These are phyloP conservation scores for Ulota crispa DNA, from an alignment of 225 moss, liverwort and hornwort genomes.

Conservation along the genomic window DNA sequence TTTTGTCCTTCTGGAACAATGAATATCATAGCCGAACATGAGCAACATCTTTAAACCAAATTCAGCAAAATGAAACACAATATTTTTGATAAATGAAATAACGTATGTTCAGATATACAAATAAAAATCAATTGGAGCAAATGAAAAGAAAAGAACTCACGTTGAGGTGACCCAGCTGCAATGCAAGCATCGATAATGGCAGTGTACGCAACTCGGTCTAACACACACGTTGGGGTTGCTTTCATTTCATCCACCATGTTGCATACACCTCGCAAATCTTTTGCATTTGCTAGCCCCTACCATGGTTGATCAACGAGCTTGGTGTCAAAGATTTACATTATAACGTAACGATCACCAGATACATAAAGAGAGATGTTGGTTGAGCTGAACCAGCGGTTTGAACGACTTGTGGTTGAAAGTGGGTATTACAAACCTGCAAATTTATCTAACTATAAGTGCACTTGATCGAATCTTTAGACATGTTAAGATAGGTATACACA, in stretches of 20 bases:
- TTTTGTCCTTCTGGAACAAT: conserved; percentile 60
- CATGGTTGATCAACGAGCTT: conserved; percentile 7
- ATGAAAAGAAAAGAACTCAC: conserved; percentile 43
- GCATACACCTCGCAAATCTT: conserved; percentile 52
- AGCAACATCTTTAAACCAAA: conserved; percentile 7
- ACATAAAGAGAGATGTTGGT: neutral
- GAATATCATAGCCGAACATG: conserved; percentile 18
- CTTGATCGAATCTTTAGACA: neutral
- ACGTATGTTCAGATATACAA: neutral
- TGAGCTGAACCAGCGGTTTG: conserved; percentile 13
- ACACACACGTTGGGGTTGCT: conserved; percentile 70
- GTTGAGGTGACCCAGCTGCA: conserved; percentile 68
- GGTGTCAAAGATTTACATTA: neutral
- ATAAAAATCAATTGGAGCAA: neutral
- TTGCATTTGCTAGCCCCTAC: conserved; percentile 71
- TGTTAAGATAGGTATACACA: neutral
- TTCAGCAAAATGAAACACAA: neutral
- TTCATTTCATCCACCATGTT: conserved; percentile 80
- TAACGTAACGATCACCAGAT: neutral
- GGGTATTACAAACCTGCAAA: neutral
- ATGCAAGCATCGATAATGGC: conserved; percentile 92
- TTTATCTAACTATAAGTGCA: neutral
- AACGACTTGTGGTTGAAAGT: conserved; percentile 5
- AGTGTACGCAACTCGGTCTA: conserved; percentile 95
- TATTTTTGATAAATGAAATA: neutral